Evolutionary conservation across 805 yeast genomes (phyloP), one percentile per base, ranked within the genome.

Genomic region (Pichia kluyveri): DNA sequence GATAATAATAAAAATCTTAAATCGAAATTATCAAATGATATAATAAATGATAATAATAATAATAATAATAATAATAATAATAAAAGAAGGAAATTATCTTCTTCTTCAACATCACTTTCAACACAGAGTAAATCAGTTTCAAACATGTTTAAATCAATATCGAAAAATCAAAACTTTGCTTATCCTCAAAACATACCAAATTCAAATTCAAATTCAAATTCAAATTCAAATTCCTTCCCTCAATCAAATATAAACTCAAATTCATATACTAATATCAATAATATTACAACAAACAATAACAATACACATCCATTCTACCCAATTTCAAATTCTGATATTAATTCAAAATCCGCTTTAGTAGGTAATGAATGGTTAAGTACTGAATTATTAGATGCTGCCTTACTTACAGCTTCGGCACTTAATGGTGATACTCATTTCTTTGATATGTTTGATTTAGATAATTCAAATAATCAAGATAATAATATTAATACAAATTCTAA

Each of bases 321-420:
- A 30, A 30, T 42, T 10, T 42, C 46, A 2, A 52, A 38, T 28
- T 32, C 53, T 8, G 34, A 41, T 14, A 28, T 40, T 15, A 31
- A 41, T 15, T 41, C 38, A 17, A 40, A 38, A 28, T 17, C 23
- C 14, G 38, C 42, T 11, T 11, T 31, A 15, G 41, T 41, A 37
- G 82, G 79, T 45, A 76, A 76, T 47, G 79, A 81, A 54, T 83
- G 88, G 88, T 69, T 83, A 23, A 80, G 88, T 15, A 79, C 76
- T 47, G 90, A 83, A 57, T 67, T 83, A 42, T 61, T 84, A 45
- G 87, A 81, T 53, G 89, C 83, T 56, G 89, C 88, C 0, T 63
- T 83, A 28, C 65, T 83, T 51, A 82, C 89, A 0, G 89, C 89
- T 0, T 82, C 86, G 6, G 89, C 90, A 0, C 64, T 77, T 43